Base-by-base conservation (phyloP, 805 yeast species). In the Sungouiozyma intestinalis region DNA sequence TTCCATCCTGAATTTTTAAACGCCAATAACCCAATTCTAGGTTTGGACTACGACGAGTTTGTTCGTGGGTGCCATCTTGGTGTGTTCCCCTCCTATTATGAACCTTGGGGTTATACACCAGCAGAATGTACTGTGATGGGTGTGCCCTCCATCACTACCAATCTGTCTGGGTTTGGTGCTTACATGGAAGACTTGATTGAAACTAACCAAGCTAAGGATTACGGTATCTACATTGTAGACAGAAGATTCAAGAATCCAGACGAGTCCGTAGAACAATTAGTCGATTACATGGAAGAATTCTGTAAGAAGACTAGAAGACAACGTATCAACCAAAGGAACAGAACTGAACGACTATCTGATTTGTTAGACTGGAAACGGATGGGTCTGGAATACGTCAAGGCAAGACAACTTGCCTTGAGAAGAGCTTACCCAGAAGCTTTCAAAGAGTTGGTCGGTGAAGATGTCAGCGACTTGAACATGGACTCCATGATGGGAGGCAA, bases 91-190 rank as follows among this genome's bases (percentile, higher is more conserved):
- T 86, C 96, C 0, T 90, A 90, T 67, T 90, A 90, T 60, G 98
- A 90, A 67, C 98, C 98, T 3, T 90, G 98, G 98, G 98, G 98
- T 33, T 90, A 90, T 64, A 90, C 98, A 2, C 98, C 98, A 3
- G 97, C 97, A 7, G 98, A 90, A 63, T 92, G 98, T 69, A 90
- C 98, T 0, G 98, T 92, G 18, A 90, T 90, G 98, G 98, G 98
- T 43, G 94, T 92, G 45, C 98, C 98, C 15, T 85, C 96, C 5
- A 85, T 90, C 56, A 90, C 98, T 9, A 90, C 98, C 35, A 90
- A 90, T 62, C 68, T 90, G 46, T 85, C 96, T 2, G 98, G 98
- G 1, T 90, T 90, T 60, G 98, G 98, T 39, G 94, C 97, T 51
- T 90, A 90, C 67, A 90, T 90, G 97, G 98, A 90, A 66, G 97